Base-by-base conservation (phyloP, 768 basidiomycete species). In the Megacollybia marginata region DNA sequence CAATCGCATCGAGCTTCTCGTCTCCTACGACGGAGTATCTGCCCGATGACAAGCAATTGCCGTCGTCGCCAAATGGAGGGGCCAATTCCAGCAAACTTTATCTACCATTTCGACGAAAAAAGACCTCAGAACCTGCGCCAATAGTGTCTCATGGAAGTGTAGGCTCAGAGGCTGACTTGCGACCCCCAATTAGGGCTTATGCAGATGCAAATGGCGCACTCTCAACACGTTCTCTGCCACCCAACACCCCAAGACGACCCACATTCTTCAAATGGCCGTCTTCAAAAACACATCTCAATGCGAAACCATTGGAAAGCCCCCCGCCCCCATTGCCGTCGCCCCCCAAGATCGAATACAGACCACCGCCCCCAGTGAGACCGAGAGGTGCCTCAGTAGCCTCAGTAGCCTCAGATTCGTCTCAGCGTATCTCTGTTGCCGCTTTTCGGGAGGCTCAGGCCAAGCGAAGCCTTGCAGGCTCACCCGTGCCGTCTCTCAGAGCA, bases 381-480 rank as follows among this genome's bases (percentile, higher is more conserved):
- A 75, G 86, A 55, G 78, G 73, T 18, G 23, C 23, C 4, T 28
- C 23, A 28, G 23, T 28, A 52, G 67, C 70, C 42, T 84, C 83
- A 62, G 56, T 71, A 52, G 74, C 76, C 15, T 83, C 83, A 3
- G 83, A 86, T 36, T 70, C 79, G 5, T 81, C 82, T 1, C 86
- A 87, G 54, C 77, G 85, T 48, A 89, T 90, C 20, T 85, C 85
- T 8, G 82, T 90, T 32, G 88, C 85, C 2, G 88, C 88, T 2
- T 90, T 90, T 60, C 78, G 84, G 48, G 87, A 89, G 68, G 85
- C 78, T 16, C 84, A 87, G 49, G 83, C 85, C 4, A 69, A 85
- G 38, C 72, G 82, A 44, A 82, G 81, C 55, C 63, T 71, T 23
- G 72, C 83, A 11, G 78, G 75, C 47, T 85, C 83, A 0, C 85